Evolutionary conservation across 306 rosid genomes (phyloP), one percentile per base, ranked within the genome.

Genomic region (Quercus agrifolia): DNA sequence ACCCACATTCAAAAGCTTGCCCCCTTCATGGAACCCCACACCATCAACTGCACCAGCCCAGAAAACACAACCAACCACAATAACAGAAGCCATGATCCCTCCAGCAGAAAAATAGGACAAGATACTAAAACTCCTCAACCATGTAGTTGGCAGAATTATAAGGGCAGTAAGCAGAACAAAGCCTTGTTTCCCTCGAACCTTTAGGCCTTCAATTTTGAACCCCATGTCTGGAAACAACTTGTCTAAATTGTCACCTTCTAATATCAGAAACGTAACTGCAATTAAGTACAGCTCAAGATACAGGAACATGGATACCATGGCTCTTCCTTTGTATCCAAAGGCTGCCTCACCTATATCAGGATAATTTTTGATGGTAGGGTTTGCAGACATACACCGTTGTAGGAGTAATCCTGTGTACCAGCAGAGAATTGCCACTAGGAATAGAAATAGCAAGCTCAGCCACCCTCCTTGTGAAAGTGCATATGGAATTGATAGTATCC

Each of bases 381-480:
- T 56, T 69, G 67, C 17, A 1, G 72, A 77, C 93, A 93, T 93
- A 55, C 98, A 93, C 41, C 90, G 79, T 46, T 79, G 74, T 5
- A 87, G 79, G 77, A 93, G 94, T 56, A 87, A 38, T 2, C 88
- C 98, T 2, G 97, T 93, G 78, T 89, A 93, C 85, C 90, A 91
- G 61, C 90, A 85, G 8, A 91, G 69, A 20, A 72, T 75, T 5
- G 93, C 92, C 10, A 93, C 80, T 2, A 85, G 4, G 30, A 91
- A 58, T 1, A 93, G 83, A 12, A 88, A 66, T 1, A 84, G 58
- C 13, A 91, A 68, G 80, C 93, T 88, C 31, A 87, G n/a, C 98
- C 97, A 91, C 55, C 98, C 98, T 76, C 92, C 97, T 82, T 88
- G 75, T 18, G 91, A 84, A 35, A 93, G 77, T 52, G 96, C 96